Evolutionary conservation across 148 eudicot species (phyloP), one percentile per base, ranked within the genome.

Genomic region (Salicornia ramosissima): DNA sequence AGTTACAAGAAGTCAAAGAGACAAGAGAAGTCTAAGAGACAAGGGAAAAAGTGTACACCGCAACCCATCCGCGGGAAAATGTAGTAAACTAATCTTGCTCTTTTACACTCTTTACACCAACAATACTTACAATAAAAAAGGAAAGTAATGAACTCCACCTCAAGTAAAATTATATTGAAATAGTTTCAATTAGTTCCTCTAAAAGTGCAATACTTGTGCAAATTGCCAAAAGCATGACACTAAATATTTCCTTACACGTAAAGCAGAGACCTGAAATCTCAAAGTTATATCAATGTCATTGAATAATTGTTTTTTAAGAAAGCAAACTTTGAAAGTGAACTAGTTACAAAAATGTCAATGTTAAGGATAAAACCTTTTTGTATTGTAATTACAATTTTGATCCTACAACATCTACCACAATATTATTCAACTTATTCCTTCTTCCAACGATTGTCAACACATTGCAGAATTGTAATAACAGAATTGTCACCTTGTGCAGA

Each of bases 401-500:
- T 10, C 29, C 15, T 70, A 19, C 62, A 57, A 33, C 36, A 30
- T 2, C 33, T 43, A 18, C 62, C 62, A 29, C 65, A 47, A 0
- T 22, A 70, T 39, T 3, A 5, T 57, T 19, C 65, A 70, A 58
- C 19, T 29, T 21, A 52, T 26, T 30, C 64, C 52, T 25, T 56
- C 24, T 55, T 55, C 18, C 40, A 69, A 21, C n/a, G 22, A 55
- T 64, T 69, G 8, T 68, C 72, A 16, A 28, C 61, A 21, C 45
- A 26, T 16, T 69, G 72, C 49, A 59, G 61, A 15, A 24, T 47
- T 56, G 15, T 69, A 9, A 69, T 69, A 10, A 69, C 72, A 42
- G 64, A 69, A 34, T 19, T 55, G 72, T 69, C 72, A 39, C 72
- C 73, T 42, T 70, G 73, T 18, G 64, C 73, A 1, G 73, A 70